phyloP scores from a whole-genome alignment of 371 early-diverging fungal species.

The Mortierella sp. region DNA sequence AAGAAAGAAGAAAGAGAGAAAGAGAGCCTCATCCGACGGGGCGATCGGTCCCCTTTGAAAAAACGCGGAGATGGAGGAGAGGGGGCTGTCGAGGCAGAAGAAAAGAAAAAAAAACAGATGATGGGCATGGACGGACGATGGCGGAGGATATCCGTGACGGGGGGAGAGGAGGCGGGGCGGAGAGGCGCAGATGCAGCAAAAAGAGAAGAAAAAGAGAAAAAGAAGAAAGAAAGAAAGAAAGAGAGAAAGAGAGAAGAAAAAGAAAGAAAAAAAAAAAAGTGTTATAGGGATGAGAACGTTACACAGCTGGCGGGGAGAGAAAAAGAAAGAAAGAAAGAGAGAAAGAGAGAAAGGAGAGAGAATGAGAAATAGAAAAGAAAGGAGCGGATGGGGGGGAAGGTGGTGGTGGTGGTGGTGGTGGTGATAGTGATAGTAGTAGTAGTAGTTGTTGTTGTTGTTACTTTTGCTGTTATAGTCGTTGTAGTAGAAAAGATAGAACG shows the following conservation, averaged over 20 bases:
- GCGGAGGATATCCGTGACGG: not conserved
- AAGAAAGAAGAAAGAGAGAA: not conserved
- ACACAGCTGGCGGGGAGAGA: too few species aligned
- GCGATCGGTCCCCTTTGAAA: too few species aligned
- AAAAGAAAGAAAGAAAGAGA: too few species aligned
- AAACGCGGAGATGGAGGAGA: too few species aligned
- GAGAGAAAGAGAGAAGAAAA: not conserved
- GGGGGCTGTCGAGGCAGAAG: constrained; percentile 1
- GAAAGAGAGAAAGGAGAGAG: constrained; percentile 6
- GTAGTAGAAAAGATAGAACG: too few species aligned
- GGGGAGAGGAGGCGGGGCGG: constrained; percentile 2
- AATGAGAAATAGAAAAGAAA: not conserved
- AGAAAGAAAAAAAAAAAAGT: not conserved
- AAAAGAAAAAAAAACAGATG: not conserved
- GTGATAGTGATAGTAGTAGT: too few species aligned
- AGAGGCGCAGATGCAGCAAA: too few species aligned
- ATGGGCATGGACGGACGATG: not conserved
- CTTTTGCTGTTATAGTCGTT: too few species aligned
- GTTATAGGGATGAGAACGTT: not conserved
- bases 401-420: too few species aligned
- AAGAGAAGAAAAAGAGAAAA: too few species aligned
- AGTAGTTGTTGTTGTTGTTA: too few species aligned
- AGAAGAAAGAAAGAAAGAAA: too few species aligned
- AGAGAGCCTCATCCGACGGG: not conserved
- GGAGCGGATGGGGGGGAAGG: not conserved